Base-by-base conservation (phyloP, 805 yeast genomes). In the Starmerella lactis-condensi region DNA sequence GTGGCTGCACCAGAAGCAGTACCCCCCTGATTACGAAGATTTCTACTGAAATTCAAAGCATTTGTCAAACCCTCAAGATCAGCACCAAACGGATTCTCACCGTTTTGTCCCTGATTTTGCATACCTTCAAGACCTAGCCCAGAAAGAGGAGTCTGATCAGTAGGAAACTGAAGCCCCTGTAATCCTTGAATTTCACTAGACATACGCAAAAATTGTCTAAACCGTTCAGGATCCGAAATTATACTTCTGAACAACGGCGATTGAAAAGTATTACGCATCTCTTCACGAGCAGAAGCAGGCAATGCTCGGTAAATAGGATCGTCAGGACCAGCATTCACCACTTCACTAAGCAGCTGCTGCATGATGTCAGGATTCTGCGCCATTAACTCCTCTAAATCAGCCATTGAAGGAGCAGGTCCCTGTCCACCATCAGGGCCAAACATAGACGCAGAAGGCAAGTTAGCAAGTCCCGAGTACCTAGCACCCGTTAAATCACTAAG, bases 401-500 rank as follows among this genome's bases (percentile, higher is more conserved):
- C 83, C 29, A 78, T 75, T 43, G 69, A 72, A 9, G 92, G 83
- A 45, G 73, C 57, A 28, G 66, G 68, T 26, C 72, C 72, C 78
- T 75, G 68, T 12, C 95, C 96, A 24, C 92, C 93, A 52, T 83
- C 95, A 17, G 93, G 83, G 1, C 94, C 94, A 58, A 85, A 82
- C 75, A 79, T 67, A 28, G 73, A 68, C 1, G 81, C 79, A 3
- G 77, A 65, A 4, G 98, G 96, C 54, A 89, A 61, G 45, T 81
- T 83, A 6, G 82, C 67, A 45, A 70, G 72, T 1, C 98, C 98
- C 2, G 96, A 95, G 48, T 82, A 89, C 33, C 95, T 69, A 2
- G 96, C 96, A 30, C 93, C 85, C 1, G 96, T 85, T 41, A 85
- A 61, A 41, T 76, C 94, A 8, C 93, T 83, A 46, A 89, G 62